These are phyloP conservation scores for Teratosphaeria pseudoeucalypti DNA, from an alignment of 2,329 filamentous ascomycete species.

Conservation along the genomic window DNA sequence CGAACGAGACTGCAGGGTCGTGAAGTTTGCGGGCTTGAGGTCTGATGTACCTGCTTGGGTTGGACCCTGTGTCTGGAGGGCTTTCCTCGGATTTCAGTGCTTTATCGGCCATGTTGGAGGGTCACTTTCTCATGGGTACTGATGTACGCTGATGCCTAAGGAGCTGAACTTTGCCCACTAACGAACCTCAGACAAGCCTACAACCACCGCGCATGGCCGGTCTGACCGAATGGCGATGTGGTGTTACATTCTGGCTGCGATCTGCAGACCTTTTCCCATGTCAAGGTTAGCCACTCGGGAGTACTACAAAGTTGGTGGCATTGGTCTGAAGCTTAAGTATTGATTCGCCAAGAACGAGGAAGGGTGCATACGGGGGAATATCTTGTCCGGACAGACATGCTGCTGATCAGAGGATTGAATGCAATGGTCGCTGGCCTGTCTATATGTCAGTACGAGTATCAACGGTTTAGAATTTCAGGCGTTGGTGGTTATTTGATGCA, in stretches of 20 bases:
- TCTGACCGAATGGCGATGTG: background rate
- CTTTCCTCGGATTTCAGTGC: background rate
- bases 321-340: no score
- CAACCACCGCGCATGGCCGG: background rate
- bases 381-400: no score
- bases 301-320: no score
- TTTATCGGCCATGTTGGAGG: background rate
- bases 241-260: background rate
- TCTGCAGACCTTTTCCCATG: background rate
- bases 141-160: background rate
- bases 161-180: background rate
- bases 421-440: no score
- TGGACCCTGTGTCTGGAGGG: background rate
- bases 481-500: no score
- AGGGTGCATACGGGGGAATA: no score
- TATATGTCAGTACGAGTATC: no score
- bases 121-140: background rate
- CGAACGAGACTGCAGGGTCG: conserved; percentile 15
- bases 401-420: no score
- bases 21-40: conserved; percentile 21
- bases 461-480: no score
- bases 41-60: conserved; percentile 9
- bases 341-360: no score
- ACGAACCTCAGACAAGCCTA: background rate
- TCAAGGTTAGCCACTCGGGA: background rate